Evolutionary conservation across 805 yeast species (phyloP).

Genomic region (Lipomyces spencermartinsiae): DNA sequence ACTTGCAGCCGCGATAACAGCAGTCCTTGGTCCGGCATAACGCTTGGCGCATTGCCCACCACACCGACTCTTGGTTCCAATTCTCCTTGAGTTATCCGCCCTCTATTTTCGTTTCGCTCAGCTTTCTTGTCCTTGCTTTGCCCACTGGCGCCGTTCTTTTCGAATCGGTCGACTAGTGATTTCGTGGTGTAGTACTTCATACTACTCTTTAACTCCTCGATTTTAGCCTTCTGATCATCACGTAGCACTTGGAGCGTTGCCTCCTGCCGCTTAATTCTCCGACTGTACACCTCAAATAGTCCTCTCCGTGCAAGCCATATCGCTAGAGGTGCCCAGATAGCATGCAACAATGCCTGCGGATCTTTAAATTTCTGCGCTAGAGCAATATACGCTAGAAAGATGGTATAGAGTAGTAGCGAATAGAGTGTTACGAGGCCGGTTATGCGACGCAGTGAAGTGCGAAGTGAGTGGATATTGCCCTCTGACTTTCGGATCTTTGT

Average conservation of each 20-base stretch:
- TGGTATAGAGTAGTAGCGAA: constrained; percentile 42
- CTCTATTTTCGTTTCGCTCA: not conserved
- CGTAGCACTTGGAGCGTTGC: constrained; percentile 48
- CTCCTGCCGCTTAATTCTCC: constrained; percentile 41
- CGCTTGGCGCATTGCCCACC: not conserved
- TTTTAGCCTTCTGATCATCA: constrained; percentile 57
- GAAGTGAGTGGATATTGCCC: constrained; percentile 24
- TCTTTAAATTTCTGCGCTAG: constrained; percentile 26
- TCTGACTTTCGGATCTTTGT: constrained; percentile 42
- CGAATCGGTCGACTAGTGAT: constrained; percentile 73
- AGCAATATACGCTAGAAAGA: constrained; percentile 38
- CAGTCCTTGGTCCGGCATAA: not conserved
- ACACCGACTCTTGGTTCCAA: not conserved
- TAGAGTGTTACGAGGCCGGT: constrained; percentile 45
- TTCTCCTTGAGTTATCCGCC: not conserved
- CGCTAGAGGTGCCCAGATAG: constrained; percentile 35
- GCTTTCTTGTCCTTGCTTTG: constrained; percentile 6
- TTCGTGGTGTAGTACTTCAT: constrained; percentile 80
- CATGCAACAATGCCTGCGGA: constrained; percentile 17
- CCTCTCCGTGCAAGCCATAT: constrained; percentile 22
- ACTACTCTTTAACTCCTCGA: constrained; percentile 70
- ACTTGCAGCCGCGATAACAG: not conserved
- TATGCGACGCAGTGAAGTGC: constrained; percentile 41
- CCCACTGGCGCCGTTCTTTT: constrained; percentile 57
- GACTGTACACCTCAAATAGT: constrained; percentile 29